phyloP scores from a whole-genome alignment of 2,329 filamentous ascomycete genomes.

The Pseudogymnoascus sp. region DNA sequence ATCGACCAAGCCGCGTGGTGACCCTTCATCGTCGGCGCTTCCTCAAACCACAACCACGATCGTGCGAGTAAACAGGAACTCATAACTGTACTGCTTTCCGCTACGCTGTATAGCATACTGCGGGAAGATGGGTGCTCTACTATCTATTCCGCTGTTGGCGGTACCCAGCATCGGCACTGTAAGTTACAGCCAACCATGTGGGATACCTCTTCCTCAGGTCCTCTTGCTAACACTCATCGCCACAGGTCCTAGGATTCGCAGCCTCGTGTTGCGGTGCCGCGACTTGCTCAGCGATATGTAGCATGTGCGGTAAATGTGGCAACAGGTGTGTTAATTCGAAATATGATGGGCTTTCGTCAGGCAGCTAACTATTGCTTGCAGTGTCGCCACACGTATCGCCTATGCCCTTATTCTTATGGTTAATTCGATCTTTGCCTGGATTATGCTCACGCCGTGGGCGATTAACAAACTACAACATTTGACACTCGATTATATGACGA shows the following conservation, averaged over 20 bases:
- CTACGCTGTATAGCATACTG: not conserved
- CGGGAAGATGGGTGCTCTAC: constrained; percentile 71
- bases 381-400: constrained; percentile 92
- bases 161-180: constrained; percentile 81
- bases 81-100: constrained; percentile 1
- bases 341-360: constrained; percentile 7
- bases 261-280: constrained; percentile 95
- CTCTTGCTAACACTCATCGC: constrained; percentile 16
- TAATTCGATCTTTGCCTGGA: constrained; percentile 96
- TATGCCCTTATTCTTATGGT: constrained; percentile 90
- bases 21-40: not conserved
- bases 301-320: constrained; percentile 90
- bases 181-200: constrained; percentile 34
- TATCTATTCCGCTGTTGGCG: constrained; percentile 84
- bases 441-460: constrained; percentile 98
- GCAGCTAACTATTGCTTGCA: constrained; percentile 31
- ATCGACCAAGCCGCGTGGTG: not conserved
- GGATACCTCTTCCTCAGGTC: not conserved
- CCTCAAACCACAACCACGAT: constrained; percentile 2
- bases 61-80: not conserved
- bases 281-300: constrained; percentile 92
- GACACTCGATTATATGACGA: constrained; percentile 91
- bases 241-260: constrained; percentile 65
- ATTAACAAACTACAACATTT: constrained; percentile 90
- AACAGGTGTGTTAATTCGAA: constrained; percentile 60